Percentiles rank a stretch among this genome's conserved stretches.
These are phyloP conservation scores for Circinella umbellata DNA, from an alignment of 371 early-diverging fungal genomes.

Conservation along the genomic window DNA sequence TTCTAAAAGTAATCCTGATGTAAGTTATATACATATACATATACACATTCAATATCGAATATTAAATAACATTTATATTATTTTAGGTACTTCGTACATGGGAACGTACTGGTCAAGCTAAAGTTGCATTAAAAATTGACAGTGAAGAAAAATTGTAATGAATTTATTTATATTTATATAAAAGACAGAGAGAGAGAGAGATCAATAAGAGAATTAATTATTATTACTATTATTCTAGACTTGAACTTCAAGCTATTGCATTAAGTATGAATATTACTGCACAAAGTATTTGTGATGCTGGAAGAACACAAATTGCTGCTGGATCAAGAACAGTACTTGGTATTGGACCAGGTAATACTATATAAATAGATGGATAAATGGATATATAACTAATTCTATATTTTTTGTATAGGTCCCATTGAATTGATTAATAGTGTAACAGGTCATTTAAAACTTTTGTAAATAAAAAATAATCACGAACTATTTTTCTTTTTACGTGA, in stretches of 20 bases:
- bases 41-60: no score
- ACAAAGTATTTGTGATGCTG: slow-evolving; percentile 92
- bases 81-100: slow-evolving; percentile 67
- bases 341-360: slow-evolving; percentile 86
- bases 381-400: slow-evolving; percentile 5
- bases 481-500: neutral
- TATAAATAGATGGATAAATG: neutral
- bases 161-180: no score
- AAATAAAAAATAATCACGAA: slow-evolving; percentile 19
- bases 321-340: slow-evolving; percentile 96
- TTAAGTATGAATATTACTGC: slow-evolving; percentile 74
- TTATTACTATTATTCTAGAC: slow-evolving; percentile 38
- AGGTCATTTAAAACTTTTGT: slow-evolving; percentile 87
- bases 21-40: slow-evolving; percentile 21
- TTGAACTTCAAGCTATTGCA: slow-evolving; percentile 78
- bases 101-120: slow-evolving; percentile 86
- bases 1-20: slow-evolving; percentile 56
- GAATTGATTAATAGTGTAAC: slow-evolving; percentile 81
- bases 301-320: slow-evolving; percentile 97
- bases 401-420: slow-evolving; percentile 61
- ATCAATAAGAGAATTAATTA: neutral
- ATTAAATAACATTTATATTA: neutral
- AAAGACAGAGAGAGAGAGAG: no score
- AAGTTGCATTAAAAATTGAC: slow-evolving; percentile 83
- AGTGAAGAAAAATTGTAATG: slow-evolving; percentile 79